These are phyloP conservation scores for Geranium brycei DNA, from an alignment of 345 rosid species.

Conservation along the genomic window DNA sequence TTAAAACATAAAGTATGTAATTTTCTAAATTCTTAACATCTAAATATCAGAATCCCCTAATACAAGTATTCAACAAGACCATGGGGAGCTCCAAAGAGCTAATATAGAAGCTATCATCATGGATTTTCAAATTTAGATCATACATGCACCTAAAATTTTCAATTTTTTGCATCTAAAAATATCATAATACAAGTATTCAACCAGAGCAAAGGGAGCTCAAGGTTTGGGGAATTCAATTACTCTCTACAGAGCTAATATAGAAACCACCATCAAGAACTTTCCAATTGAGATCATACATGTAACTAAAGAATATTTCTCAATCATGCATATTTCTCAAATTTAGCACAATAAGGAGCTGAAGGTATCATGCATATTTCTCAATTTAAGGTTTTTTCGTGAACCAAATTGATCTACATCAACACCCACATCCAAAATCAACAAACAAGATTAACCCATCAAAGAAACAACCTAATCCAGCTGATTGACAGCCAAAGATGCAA, in stretches of 20 bases:
- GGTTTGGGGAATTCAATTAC: too few species aligned
- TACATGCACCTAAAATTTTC: not conserved
- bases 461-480: not conserved
- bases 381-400: not conserved
- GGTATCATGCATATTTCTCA: not conserved
- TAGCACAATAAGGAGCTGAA: not conserved
- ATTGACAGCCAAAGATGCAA: not conserved
- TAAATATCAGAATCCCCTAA: not conserved
- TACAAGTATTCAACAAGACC: too few species aligned
- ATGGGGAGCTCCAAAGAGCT: too few species aligned
- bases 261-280: not conserved
- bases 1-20: slow-evolving; percentile 6
- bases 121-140: not conserved
- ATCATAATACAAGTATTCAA: too few species aligned
- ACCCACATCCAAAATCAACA: not conserved
- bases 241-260: too few species aligned
- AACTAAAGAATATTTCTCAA: not conserved
- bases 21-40: not conserved
- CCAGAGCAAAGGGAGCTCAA: too few species aligned
- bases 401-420: not conserved
- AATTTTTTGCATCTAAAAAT: too few species aligned
- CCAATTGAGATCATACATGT: not conserved
- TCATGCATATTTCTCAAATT: not conserved
- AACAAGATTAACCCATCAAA: not conserved
- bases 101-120: not conserved